Percentiles rank a stretch among this genome's conserved stretches.
phyloP scores from a whole-genome alignment of 2,329 filamentous ascomycete genomes.

The Aspergillus chevalieri region DNA sequence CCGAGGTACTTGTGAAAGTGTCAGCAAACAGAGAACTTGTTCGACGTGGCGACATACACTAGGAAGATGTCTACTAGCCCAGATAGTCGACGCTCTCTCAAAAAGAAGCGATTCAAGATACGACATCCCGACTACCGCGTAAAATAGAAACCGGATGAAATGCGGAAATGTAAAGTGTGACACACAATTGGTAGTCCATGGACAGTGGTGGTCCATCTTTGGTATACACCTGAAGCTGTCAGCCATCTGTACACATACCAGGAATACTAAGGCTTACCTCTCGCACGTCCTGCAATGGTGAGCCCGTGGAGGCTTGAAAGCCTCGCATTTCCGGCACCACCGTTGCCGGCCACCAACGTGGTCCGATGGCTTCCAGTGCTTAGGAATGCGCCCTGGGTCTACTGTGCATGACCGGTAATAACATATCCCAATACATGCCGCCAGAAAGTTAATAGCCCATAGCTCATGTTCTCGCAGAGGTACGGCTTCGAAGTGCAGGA shows the following conservation, averaged over 20 bases:
- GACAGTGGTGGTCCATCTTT: conserved; percentile 63
- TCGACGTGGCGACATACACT: conserved; percentile 40
- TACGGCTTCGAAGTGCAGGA: conserved; percentile 48
- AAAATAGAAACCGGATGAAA: conserved; percentile 59
- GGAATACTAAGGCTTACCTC: conserved; percentile 38
- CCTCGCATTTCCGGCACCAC: conserved; percentile 59
- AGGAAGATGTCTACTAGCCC: conserved; percentile 51
- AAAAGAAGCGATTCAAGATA: conserved; percentile 54
- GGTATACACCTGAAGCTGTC: conserved; percentile 49
- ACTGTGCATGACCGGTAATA: conserved; percentile 55
- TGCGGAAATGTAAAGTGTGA: conserved; percentile 61
- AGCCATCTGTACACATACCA: background rate
- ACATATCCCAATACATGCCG: conserved; percentile 52
- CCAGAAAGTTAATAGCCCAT: conserved; percentile 51
- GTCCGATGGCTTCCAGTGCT: conserved; percentile 29
- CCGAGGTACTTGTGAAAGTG: conserved; percentile 49
- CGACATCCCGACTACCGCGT: conserved; percentile 51
- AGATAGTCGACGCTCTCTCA: conserved; percentile 47
- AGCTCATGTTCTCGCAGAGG: conserved; percentile 46
- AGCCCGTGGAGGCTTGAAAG: conserved; percentile 55
- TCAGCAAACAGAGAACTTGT: background rate
- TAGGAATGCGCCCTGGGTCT: conserved; percentile 52
- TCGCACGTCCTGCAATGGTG: conserved; percentile 61
- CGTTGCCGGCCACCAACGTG: conserved; percentile 28
- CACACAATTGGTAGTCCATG: conserved; percentile 61